These are phyloP conservation scores for Botrytis fabae DNA, from an alignment of 2,329 filamentous ascomycete species.

Conservation along the genomic window DNA sequence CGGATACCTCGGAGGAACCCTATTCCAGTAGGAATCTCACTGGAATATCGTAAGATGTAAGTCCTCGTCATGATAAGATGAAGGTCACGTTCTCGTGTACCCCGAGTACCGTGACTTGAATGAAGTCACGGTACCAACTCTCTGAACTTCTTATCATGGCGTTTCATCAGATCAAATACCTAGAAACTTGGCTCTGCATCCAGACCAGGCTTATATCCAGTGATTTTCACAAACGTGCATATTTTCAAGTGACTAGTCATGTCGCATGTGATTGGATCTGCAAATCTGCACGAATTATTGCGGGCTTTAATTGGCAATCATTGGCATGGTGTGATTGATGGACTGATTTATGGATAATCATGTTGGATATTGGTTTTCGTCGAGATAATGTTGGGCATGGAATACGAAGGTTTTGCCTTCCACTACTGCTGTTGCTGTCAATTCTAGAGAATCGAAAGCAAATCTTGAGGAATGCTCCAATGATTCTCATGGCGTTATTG, in stretches of 20 bases:
- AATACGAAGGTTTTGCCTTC: conserved; percentile 10
- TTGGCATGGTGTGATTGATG: neutral
- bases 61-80: neutral
- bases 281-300: neutral
- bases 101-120: conserved; percentile 1
- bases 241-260: conserved; percentile 8
- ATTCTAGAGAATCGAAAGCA: neutral
- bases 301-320: neutral
- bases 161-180: neutral
- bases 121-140: neutral
- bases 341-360: neutral
- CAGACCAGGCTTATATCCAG: neutral
- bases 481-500: neutral
- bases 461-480: neutral
- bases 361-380: neutral
- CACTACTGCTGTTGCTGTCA: neutral
- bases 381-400: neutral
- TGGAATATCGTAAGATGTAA: neutral
- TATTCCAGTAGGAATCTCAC: neutral
- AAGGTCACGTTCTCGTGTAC: conserved; percentile 7
- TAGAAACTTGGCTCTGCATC: conserved; percentile 7
- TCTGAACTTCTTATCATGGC: neutral
- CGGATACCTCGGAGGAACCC: neutral
- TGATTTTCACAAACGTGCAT: neutral
- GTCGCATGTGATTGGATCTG: conserved; percentile 12